Evolutionary conservation across 2,329 filamentous ascomycete species (phyloP).

Genomic region (Scytalidium lignicola): DNA sequence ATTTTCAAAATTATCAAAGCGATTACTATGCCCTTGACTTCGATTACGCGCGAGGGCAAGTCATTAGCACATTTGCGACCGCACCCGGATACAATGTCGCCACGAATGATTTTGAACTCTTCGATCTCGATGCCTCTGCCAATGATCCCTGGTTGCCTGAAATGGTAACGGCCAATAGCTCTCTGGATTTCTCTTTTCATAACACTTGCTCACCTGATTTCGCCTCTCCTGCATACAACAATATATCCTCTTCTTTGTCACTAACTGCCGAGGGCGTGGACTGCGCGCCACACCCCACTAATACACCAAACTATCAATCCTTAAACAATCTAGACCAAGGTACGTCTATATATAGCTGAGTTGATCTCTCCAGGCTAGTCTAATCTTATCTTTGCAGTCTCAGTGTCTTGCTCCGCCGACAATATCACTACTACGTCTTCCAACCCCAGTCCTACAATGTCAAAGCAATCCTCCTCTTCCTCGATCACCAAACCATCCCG

Average conservation of each 20-base stretch:
- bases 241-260: neutral
- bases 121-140: neutral
- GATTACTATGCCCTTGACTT: constrained; percentile 4
- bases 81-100: constrained; percentile 1
- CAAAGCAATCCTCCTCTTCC: neutral
- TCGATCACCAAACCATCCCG: neutral
- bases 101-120: constrained; percentile 1
- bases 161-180: constrained; percentile 1
- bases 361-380: neutral
- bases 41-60: neutral
- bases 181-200: constrained; percentile 1
- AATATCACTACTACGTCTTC: neutral
- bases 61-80: constrained; percentile 2
- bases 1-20: constrained; percentile 1
- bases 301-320: neutral
- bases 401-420: neutral
- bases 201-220: constrained; percentile 1
- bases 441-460: neutral
- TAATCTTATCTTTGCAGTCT: neutral
- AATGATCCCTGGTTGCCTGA: neutral
- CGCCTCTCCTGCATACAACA: neutral
- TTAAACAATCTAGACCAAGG: constrained; percentile 2
- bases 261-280: neutral
- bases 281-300: neutral
- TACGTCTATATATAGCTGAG: neutral